These are phyloP conservation scores for Diversispora eburnea DNA, from an alignment of 192 early-diverging fungal genomes.

Conservation along the genomic window DNA sequence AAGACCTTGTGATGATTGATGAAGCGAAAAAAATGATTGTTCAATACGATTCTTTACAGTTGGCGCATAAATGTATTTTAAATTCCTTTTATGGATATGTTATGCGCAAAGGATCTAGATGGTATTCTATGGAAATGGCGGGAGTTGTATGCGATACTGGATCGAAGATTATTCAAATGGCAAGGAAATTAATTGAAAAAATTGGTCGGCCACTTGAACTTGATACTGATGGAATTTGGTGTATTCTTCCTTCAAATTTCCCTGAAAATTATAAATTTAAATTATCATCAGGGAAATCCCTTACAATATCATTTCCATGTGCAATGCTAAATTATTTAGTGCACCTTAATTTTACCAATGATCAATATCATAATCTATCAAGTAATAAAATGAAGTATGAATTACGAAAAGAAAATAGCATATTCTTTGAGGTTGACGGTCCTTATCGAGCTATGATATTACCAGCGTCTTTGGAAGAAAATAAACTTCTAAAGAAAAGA, in stretches of 20 bases:
- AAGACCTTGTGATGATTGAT: constrained; percentile 66
- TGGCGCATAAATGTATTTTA: constrained; percentile 95
- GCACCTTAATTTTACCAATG: constrained; percentile 92
- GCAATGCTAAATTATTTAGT: constrained; percentile 98
- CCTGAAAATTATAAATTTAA: constrained; percentile 91
- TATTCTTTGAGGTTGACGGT: constrained; percentile 99
- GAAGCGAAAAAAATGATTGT: constrained; percentile 91
- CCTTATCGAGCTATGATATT: constrained; percentile 98
- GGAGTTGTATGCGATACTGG: constrained; percentile 98
- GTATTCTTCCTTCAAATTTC: constrained; percentile 86
- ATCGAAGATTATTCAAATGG: constrained; percentile 95
- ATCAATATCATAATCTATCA: constrained; percentile 89
- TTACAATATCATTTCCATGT: constrained; percentile 94
- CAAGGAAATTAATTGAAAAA: constrained; percentile 85
- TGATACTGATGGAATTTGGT: constrained; percentile 99
- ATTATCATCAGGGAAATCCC: constrained; percentile 72
- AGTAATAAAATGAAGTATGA: constrained; percentile 60
- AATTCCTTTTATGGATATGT: constrained; percentile 99
- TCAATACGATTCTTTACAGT: constrained; percentile 94
- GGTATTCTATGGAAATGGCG: constrained; percentile 99
- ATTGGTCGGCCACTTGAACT: constrained; percentile 92
- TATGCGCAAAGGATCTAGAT: constrained; percentile 96
- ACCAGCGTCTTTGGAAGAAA: constrained; percentile 90
- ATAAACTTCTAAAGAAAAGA: constrained; percentile 95
- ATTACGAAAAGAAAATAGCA: constrained; percentile 85